These are phyloP conservation scores for Plenodomus tracheiphilus DNA, from an alignment of 2,329 filamentous ascomycete species.

Conservation along the genomic window DNA sequence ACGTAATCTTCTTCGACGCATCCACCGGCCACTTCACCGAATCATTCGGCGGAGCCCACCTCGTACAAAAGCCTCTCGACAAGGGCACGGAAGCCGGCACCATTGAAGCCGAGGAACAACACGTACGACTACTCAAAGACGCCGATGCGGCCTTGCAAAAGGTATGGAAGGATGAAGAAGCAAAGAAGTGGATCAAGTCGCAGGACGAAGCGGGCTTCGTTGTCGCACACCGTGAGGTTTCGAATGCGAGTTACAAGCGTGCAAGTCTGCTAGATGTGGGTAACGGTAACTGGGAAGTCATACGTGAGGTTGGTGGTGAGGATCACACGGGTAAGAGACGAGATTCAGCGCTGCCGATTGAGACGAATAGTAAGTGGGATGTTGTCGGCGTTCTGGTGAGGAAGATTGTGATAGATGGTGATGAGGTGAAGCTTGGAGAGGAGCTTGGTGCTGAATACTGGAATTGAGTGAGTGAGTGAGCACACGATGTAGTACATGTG, in stretches of 20 bases:
- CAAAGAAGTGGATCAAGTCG: conserved; percentile 32
- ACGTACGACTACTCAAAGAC: conserved; percentile 39
- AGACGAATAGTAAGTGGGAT: conserved; percentile 40
- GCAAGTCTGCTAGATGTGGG: conserved; percentile 36
- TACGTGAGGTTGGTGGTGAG: conserved; percentile 35
- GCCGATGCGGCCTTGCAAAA: conserved; percentile 30
- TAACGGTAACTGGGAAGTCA: conserved; percentile 35
- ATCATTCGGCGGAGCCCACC: conserved; percentile 36
- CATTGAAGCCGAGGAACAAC: conserved; percentile 39
- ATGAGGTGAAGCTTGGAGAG: conserved; percentile 34
- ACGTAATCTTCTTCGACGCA: conserved; percentile 37
- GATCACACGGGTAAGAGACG: conserved; percentile 34
- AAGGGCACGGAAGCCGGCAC: conserved; percentile 35
- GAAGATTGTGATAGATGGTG: conserved; percentile 32
- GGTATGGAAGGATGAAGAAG: conserved; percentile 26
- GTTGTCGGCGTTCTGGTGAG: conserved; percentile 39
- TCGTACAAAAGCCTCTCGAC: conserved; percentile 32
- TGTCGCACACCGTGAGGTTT: conserved; percentile 32
- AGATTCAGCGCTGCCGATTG: conserved; percentile 35
- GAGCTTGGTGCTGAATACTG: conserved; percentile 37
- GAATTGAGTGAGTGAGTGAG: conserved; percentile 20
- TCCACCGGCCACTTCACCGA: conserved; percentile 28
- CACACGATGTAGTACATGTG: too few species aligned
- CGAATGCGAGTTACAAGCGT: conserved; percentile 42
- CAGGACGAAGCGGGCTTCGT: conserved; percentile 39